Evolutionary conservation across 2,329 filamentous ascomycete genomes (phyloP), one percentile per base, ranked within the genome.

Genomic region (Pezizomycotina sp.): DNA sequence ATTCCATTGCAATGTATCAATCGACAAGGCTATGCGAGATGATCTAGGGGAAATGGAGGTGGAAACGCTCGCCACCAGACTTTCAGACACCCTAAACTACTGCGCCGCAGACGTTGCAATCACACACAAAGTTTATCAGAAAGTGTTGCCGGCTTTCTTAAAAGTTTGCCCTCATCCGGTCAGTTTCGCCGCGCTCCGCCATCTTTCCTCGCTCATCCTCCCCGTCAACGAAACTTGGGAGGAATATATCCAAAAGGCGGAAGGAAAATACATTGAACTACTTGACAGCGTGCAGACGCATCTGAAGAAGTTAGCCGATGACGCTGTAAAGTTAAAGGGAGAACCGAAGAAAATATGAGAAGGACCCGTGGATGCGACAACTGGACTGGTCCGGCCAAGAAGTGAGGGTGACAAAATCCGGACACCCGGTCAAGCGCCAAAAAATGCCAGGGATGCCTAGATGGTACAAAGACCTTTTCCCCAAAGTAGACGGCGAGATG

Each of bases 341-440:
- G 6, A 33, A 15, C 2, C 31, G 39, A 3, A 23, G 21, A 15
- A 64, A 74, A 28, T 92, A 81, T 61, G 61, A 64, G 36, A 75
- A 68, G 25, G 86, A 98, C 52, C 81, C 84, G 4, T 98, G 91
- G 91, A 58, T 98, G 52, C 69, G 68, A 46, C 89, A 98, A 61
- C 68, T 98, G 34, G 84, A 98, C 61, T 98, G 89, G 89, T 79
- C 80, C 1, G 82, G 81, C 3, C 84, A 95, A 57, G 81, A 92
- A 55, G 66, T 92, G 44, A 84, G 71, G 54, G 78, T 76, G 3
- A 93, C 89, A 61, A 84, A 78, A 58, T 93, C 92, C 56, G 64
- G 78, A 2, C 66, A 82, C 27, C 82, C 77, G 19, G 77, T 74
- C 5, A 74, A 74, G 7, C 66, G 78, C 28, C 89, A 98, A 55